Base-by-base conservation (phyloP, 1,284 basidiomycete genomes). In the Heliocybe sulcata region DNA sequence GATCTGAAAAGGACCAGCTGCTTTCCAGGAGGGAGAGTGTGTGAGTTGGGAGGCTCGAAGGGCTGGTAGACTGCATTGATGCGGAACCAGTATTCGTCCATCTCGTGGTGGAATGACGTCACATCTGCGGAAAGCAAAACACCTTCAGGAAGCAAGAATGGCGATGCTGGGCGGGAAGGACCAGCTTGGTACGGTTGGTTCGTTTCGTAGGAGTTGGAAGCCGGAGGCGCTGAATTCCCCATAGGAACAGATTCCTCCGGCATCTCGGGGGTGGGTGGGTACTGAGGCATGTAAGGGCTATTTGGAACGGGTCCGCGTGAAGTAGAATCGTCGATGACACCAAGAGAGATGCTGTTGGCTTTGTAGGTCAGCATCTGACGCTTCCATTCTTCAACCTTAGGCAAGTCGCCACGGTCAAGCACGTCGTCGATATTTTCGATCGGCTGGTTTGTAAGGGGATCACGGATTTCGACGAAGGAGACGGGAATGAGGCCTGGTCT, bases 331-430 rank as follows among this genome's bases (percentile, higher is more conserved):
- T 98, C 94, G 64, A 98, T 82, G 47, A 92, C 86, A 26, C 97
- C 97, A 2, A 99, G 81, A 1, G 94, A 82, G 65, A 99, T 99
- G 65, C 92, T 94, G 65, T 90, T 94, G 61, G 94, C 92, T 73
- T 98, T 98, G 77, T 98, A 98, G 61, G 83, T 90, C 56, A 94
- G 84, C 74, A 98, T 93, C 54, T 92, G 90, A 65, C 87, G 87
- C 69, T 98, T 98, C 97, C 97, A 99, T 61, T 98, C 95, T 67
- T 98, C 96, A 12, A 99, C 94, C 61, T 86, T 88, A 22, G 97
- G 97, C 12, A 99, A 79, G 57, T 90, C 86, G 20, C 92, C 92
- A 25, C 81, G 80, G 64, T 92, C 85, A 69, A 97, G 93, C 57
- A 97, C 78, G 22, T 81, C 77, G 25, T 85, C 81, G 4, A 96